A percentile compares a stretch with the other conserved stretches of the same genome.
Evolutionary conservation across 164 flowering plant genomes (phyloP).

Genomic region (Vitis riparia): DNA sequence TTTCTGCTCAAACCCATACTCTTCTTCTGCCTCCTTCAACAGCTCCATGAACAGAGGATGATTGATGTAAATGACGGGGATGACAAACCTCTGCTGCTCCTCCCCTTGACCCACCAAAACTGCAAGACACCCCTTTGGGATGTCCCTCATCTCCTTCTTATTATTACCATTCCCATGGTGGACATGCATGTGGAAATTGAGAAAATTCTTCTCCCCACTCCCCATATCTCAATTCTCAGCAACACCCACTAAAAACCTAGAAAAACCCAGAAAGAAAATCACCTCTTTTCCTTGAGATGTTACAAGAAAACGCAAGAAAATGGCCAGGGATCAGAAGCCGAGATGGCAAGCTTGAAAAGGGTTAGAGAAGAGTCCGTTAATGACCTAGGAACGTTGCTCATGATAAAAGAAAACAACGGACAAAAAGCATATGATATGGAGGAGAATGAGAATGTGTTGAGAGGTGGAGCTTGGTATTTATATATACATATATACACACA

Average conservation of each 20-base stretch:
- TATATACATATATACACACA: no score
- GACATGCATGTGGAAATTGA: slow-evolving; percentile 22
- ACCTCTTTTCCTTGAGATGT: neutral
- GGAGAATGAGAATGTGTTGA: neutral
- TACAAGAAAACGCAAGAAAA: slow-evolving; percentile 40
- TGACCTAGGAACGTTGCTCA: slow-evolving; percentile 73
- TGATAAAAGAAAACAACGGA: slow-evolving; percentile 24
- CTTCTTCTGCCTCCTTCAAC: slow-evolving; percentile 61
- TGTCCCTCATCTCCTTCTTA: slow-evolving; percentile 17
- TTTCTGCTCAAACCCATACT: slow-evolving; percentile 53
- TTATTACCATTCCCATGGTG: slow-evolving; percentile 13
- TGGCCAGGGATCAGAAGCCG: slow-evolving; percentile 77
- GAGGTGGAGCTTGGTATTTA: slow-evolving; percentile 7
- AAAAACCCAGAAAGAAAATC: neutral
- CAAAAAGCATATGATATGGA: neutral
- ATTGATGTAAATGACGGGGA: slow-evolving; percentile 59
- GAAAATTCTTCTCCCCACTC: slow-evolving; percentile 34
- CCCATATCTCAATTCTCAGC: slow-evolving; percentile 18
- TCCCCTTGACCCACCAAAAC: slow-evolving; percentile 51
- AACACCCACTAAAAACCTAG: neutral
- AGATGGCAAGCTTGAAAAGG: slow-evolving; percentile 61
- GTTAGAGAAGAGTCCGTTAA: slow-evolving; percentile 51
- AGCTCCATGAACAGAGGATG: slow-evolving; percentile 56
- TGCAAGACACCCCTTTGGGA: slow-evolving; percentile 54
- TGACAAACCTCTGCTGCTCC: slow-evolving; percentile 51